phyloP scores from a whole-genome alignment of 2,329 filamentous ascomycete species.

The Fusarium bactridioides region DNA sequence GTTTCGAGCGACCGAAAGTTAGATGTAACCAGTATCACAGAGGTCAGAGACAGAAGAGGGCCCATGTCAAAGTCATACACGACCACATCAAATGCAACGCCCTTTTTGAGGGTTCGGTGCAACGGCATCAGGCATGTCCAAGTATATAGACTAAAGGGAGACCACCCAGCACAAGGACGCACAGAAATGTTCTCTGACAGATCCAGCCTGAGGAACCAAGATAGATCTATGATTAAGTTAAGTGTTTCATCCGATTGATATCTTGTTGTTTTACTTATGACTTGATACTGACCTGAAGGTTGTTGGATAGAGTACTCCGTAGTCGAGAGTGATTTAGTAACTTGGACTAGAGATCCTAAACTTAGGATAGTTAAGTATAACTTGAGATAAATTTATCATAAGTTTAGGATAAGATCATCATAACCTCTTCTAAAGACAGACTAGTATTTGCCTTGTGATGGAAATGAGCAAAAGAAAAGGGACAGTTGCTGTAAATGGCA shows the following conservation, averaged over 20 bases:
- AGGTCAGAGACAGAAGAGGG: too few relatives aligned
- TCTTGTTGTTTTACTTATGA: neutral
- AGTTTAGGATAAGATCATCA: neutral
- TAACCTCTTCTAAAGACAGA: neutral
- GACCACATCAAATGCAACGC: too few relatives aligned
- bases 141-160: neutral
- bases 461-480: neutral
- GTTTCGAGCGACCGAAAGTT: too few relatives aligned
- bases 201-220: neutral
- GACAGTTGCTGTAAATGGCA: neutral
- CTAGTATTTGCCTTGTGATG: neutral
- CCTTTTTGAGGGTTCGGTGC: too few relatives aligned
- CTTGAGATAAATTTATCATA: neutral
- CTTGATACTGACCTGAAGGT: neutral
- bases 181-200: neutral
- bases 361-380: neutral
- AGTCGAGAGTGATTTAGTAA: neutral
- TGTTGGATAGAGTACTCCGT: neutral
- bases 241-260: neutral
- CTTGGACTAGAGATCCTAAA: neutral
- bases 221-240: too few relatives aligned
- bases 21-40: too few relatives aligned
- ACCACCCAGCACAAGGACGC: neutral
- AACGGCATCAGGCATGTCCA: neutral
- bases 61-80: too few relatives aligned